phyloP scores from a whole-genome alignment of 2,329 filamentous ascomycete species.

The Chrysosporium queenslandicum region DNA sequence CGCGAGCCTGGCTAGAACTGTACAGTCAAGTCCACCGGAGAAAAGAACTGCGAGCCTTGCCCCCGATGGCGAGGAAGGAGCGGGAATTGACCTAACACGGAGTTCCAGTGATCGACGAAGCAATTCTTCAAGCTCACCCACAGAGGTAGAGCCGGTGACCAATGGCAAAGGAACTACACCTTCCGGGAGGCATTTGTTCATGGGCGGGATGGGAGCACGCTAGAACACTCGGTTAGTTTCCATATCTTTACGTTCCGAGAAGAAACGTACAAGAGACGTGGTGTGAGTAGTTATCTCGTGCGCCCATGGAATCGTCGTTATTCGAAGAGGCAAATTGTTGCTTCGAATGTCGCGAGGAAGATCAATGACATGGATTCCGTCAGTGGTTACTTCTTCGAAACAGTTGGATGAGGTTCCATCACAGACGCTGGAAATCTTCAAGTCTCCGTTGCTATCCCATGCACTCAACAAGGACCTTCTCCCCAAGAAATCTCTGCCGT shows the following conservation, averaged over 20 bases:
- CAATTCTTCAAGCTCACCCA: constrained; percentile 45
- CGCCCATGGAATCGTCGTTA: constrained; percentile 17
- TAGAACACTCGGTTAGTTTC: constrained; percentile 3
- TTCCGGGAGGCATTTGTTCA: constrained; percentile 35
- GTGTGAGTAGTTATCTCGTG: constrained; percentile 6
- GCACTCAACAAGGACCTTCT: constrained; percentile 64
- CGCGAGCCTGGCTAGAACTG: constrained; percentile 67
- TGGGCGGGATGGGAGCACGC: constrained; percentile 32
- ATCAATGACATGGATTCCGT: constrained; percentile 65
- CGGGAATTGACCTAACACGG: constrained; percentile 57
- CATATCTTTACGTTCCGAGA: background rate
- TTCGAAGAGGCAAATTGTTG: background rate
- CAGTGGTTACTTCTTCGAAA: constrained; percentile 75
- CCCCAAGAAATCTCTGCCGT: constrained; percentile 77
- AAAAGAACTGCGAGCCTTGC: constrained; percentile 66
- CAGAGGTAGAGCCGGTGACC: constrained; percentile 39
- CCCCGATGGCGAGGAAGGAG: constrained; percentile 32
- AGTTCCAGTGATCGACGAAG: constrained; percentile 53
- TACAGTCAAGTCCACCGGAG: constrained; percentile 90
- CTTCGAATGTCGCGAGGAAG: constrained; percentile 29
- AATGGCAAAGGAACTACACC: constrained; percentile 24
- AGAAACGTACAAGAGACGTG: constrained; percentile 24
- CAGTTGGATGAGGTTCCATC: constrained; percentile 40
- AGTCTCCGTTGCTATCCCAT: constrained; percentile 38
- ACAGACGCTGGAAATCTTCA: constrained; percentile 63